Evolutionary conservation across 768 basidiomycete species (phyloP), one percentile per base, ranked within the genome.

Genomic region (Boletus subparvulus): DNA sequence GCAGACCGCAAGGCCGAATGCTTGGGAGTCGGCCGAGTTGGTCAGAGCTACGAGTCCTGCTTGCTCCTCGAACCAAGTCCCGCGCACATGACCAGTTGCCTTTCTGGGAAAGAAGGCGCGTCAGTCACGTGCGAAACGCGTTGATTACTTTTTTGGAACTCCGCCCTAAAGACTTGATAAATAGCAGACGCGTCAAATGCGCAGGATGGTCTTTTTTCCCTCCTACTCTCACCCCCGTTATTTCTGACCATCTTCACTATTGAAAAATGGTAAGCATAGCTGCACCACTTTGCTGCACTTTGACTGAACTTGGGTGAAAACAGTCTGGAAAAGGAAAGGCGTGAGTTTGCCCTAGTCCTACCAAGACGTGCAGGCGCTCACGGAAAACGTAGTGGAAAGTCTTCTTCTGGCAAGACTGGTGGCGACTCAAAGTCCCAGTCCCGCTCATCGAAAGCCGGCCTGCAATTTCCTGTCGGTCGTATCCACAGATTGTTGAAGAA

Each of bases 381-480:
- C 13, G 14, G 24, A 14, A 28, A 40, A 36, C n/a, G 32, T 54
- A 75, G 79, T 73, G 77, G 80, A 64, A 82, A 83, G 58, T 75
- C 73, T 26, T 73, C 72, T 12, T 75, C 73, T 61, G 78, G 77
- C 3, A 77, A 81, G 72, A 75, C 78, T 26, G 77, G 83, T 54
- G 74, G 73, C 43, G 81, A 83, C 52, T 54, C 72, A 61, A 87
- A 87, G 75, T 75, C 80, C 9, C 79, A 83, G 66, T 86, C 88
- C 51, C 85, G 88, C 55, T 91, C 92, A 14, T 73, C 79, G 47
- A 81, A 79, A 71, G 82, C 83, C 5, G 82, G 84, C 59, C 74
- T 85, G 55, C 83, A 84, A 65, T 89, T 93, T 75, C 88, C 91
- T 54, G 90, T 92, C 56, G 85, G 85, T 71, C 87, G 91, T 80